Conservation (phyloP, 2,329 filamentous ascomycete genomes). For the Aaosphaeria pasadenensis region DNA sequence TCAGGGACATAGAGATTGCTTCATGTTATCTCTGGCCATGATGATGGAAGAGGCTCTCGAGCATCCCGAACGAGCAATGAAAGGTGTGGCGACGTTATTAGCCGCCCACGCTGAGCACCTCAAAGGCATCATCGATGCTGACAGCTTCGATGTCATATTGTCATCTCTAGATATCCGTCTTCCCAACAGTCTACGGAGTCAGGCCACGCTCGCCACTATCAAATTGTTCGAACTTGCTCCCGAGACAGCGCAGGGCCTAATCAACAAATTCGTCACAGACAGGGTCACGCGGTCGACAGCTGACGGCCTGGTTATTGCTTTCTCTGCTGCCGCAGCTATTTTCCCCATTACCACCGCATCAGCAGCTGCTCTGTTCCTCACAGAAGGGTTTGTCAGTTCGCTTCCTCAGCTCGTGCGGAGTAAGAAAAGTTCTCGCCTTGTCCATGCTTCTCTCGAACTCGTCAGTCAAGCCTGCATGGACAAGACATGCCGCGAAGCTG, state of each 20-base stretch:
- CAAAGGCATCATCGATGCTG: constrained; percentile 64
- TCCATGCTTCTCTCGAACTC: constrained; percentile 82
- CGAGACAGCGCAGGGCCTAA: constrained; percentile 65
- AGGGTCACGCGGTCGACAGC: constrained; percentile 72
- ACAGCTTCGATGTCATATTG: constrained; percentile 82
- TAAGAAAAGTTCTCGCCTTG: constrained; percentile 81
- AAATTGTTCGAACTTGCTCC: constrained; percentile 78
- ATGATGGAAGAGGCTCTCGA: constrained; percentile 90
- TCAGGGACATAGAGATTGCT: constrained; percentile 55
- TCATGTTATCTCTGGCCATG: constrained; percentile 77
- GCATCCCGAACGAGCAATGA: constrained; percentile 58
- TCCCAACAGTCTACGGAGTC: constrained; percentile 68
- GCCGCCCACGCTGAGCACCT: constrained; percentile 53
- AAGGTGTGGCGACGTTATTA: constrained; percentile 58
- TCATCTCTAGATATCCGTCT: constrained; percentile 82
- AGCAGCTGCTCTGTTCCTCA: constrained; percentile 77
- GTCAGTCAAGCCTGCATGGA: constrained; percentile 91
- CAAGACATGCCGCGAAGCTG: constrained; percentile 73
- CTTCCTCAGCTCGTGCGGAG: constrained; percentile 74
- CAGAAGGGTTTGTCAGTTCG: constrained; percentile 77
- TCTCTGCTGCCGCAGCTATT: constrained; percentile 83
- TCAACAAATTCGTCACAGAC: constrained; percentile 71
- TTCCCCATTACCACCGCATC: constrained; percentile 82
- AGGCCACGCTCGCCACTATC: constrained; percentile 77
- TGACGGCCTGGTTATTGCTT: constrained; percentile 86